A percentile compares a stretch with the other conserved stretches of the same genome.
Evolutionary conservation across 352 stramenopile species (phyloP).

Genomic region (Phytophthora pluvialis): DNA sequence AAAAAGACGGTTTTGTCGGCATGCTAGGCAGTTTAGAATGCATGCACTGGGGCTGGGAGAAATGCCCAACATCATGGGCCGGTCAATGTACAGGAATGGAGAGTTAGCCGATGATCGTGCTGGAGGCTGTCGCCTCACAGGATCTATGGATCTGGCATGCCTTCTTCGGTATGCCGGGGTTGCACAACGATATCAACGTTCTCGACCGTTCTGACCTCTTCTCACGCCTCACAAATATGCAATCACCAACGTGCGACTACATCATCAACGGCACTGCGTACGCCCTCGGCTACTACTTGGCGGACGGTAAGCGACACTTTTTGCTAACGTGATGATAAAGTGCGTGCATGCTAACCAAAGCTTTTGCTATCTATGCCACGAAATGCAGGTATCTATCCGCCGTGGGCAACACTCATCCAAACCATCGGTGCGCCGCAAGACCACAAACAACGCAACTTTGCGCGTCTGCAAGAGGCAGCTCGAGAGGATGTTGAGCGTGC

Average conservation of each 20-base stretch:
- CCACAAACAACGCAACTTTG: not conserved
- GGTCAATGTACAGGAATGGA: slow-evolving; percentile 3
- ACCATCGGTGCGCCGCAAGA: not conserved
- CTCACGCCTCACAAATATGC: not conserved
- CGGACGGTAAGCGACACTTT: slow-evolving; percentile 3
- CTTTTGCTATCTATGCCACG: not conserved
- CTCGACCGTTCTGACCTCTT: slow-evolving; percentile 4
- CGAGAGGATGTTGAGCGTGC: slow-evolving; percentile 8
- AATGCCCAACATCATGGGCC: slow-evolving; percentile 9
- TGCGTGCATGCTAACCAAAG: not conserved
- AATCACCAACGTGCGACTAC: not conserved
- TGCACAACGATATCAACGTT: slow-evolving; percentile 7
- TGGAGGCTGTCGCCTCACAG: slow-evolving; percentile 6
- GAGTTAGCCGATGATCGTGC: not conserved
- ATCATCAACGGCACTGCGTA: not conserved
- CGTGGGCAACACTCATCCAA: not conserved
- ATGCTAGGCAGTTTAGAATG: slow-evolving; percentile 20
- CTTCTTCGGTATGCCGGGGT: slow-evolving; percentile 10
- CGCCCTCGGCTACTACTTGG: slow-evolving; percentile 1
- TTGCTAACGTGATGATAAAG: not conserved
- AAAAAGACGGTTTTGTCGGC: slow-evolving; percentile 1
- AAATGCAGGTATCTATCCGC: slow-evolving; percentile 9
- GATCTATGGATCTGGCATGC: slow-evolving; percentile 12
- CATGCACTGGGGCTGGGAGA: slow-evolving; percentile 17
- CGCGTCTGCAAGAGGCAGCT: not conserved